Conservation (phyloP, 2,329 filamentous ascomycete genomes). For the Teratosphaeria viscida region DNA sequence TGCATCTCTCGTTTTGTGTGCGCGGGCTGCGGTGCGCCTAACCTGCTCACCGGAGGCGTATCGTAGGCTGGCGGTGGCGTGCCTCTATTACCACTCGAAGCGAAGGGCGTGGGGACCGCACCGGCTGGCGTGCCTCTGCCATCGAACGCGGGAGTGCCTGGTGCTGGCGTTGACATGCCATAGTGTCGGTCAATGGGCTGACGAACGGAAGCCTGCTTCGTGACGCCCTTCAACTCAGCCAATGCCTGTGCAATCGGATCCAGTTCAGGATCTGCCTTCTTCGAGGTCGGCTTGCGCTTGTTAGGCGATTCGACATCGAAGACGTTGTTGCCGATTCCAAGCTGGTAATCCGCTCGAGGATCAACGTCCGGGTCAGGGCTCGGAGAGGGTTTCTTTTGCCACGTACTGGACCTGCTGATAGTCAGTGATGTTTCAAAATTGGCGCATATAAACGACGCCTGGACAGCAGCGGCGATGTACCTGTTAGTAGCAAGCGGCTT, state of each 20-base stretch:
- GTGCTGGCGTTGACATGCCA: slow-evolving; percentile 74
- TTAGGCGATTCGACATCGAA: slow-evolving; percentile 83
- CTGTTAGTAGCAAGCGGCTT: slow-evolving; percentile 20
- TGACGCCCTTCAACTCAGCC: slow-evolving; percentile 80
- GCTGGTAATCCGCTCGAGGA: slow-evolving; percentile 79
- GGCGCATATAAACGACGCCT: too few relatives aligned
- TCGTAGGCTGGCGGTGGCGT: slow-evolving; percentile 86
- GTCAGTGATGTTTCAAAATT: neutral
- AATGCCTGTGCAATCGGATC: slow-evolving; percentile 90
- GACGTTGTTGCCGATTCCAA: slow-evolving; percentile 92
- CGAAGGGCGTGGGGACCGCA: slow-evolving; percentile 35
- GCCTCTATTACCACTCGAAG: slow-evolving; percentile 42
- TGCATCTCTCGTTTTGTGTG: slow-evolving; percentile 94
- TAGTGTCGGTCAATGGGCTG: slow-evolving; percentile 94
- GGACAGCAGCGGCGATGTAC: slow-evolving; percentile 1
- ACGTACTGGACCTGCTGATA: slow-evolving; percentile 19
- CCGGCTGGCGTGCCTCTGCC: slow-evolving; percentile 30
- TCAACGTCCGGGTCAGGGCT: slow-evolving; percentile 62
- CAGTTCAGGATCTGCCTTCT: slow-evolving; percentile 37
- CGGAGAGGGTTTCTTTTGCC: slow-evolving; percentile 26
- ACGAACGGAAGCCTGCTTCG: slow-evolving; percentile 69
- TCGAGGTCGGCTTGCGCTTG: slow-evolving; percentile 24
- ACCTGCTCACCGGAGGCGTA: slow-evolving; percentile 57
- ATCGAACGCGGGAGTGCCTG: slow-evolving; percentile 27
- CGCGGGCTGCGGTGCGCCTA: slow-evolving; percentile 83